Conservation (phyloP, 1,284 basidiomycete genomes). For the Taiwanofungus camphoratus region DNA sequence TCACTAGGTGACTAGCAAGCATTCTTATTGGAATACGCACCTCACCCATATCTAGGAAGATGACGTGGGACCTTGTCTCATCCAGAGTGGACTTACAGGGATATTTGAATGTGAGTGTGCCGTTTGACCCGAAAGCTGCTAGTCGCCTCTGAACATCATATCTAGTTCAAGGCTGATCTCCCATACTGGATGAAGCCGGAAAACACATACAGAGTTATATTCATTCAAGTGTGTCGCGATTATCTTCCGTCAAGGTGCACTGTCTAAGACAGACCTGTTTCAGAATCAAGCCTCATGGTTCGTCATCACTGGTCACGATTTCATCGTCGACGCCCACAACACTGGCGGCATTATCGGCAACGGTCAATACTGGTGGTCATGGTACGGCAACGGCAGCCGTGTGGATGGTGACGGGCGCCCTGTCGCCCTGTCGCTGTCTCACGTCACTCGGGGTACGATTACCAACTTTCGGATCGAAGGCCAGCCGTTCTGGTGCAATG, state of each 20-base stretch:
- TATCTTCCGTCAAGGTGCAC: slow-evolving; percentile 1
- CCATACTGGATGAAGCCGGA: slow-evolving; percentile 54
- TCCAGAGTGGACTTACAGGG: slow-evolving; percentile 52
- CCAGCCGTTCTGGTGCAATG: slow-evolving; percentile 64
- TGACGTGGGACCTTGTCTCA: slow-evolving; percentile 52
- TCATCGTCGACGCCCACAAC: slow-evolving; percentile 53
- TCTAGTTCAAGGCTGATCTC: slow-evolving; percentile 50
- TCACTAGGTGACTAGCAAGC: slow-evolving; percentile 39
- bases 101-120: slow-evolving; percentile 48
- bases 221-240: slow-evolving; percentile 47
- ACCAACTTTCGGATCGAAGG: slow-evolving; percentile 49
- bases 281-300: slow-evolving; percentile 65
- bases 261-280: background rate
- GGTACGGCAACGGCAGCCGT: slow-evolving; percentile 37
- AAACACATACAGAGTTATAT: slow-evolving; percentile 56
- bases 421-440: slow-evolving; percentile 51
- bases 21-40: background rate
- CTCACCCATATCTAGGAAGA: slow-evolving; percentile 36
- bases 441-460: slow-evolving; percentile 42
- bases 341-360: slow-evolving; percentile 63
- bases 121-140: background rate
- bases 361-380: slow-evolving; percentile 50
- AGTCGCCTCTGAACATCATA: background rate
- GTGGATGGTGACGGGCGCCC: slow-evolving; percentile 58
- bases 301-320: slow-evolving; percentile 54